Conservation (phyloP, 2,329 filamentous ascomycete genomes). For the Microsporum canis region DNA sequence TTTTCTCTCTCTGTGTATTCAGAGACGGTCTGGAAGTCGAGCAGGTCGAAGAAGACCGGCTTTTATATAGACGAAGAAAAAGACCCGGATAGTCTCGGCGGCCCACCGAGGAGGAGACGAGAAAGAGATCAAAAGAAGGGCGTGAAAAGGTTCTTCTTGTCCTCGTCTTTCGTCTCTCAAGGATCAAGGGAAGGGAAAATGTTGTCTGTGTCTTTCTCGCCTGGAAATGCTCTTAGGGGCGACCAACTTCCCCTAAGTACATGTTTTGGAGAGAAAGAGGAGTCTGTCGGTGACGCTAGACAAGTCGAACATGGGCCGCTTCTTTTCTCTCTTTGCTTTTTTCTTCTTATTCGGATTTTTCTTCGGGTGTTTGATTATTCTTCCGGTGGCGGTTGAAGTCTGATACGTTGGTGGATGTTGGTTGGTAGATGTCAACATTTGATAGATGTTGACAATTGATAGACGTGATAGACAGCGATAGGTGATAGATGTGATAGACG, state of each 20-base stretch:
- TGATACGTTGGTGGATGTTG: no score
- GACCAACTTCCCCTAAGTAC: constrained; percentile 37
- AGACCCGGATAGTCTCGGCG: not conserved
- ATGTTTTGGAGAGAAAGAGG: constrained; percentile 32
- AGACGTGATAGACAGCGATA: not conserved
- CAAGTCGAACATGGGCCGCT: not conserved
- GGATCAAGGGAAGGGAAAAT: not conserved
- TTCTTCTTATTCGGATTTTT: not conserved
- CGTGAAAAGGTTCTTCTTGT: not conserved
- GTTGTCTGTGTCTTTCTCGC: constrained; percentile 19
- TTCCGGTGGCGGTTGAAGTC: no score
- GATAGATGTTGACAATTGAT: no score
- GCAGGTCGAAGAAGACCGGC: not conserved
- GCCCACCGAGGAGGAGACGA: not conserved
- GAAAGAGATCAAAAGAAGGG: not conserved
- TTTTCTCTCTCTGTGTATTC: constrained; percentile 8
- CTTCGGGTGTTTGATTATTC: no score
- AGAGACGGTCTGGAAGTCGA: not conserved
- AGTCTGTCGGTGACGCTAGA: not conserved
- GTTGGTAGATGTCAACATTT: no score
- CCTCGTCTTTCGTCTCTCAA: not conserved
- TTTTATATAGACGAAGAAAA: not conserved
- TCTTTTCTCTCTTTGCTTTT: not conserved
- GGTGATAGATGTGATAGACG: not conserved
- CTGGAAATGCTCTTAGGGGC: constrained; percentile 38